Conservation (phyloP, 2,329 filamentous ascomycete species). For the Aspergillus costaricaensis region DNA sequence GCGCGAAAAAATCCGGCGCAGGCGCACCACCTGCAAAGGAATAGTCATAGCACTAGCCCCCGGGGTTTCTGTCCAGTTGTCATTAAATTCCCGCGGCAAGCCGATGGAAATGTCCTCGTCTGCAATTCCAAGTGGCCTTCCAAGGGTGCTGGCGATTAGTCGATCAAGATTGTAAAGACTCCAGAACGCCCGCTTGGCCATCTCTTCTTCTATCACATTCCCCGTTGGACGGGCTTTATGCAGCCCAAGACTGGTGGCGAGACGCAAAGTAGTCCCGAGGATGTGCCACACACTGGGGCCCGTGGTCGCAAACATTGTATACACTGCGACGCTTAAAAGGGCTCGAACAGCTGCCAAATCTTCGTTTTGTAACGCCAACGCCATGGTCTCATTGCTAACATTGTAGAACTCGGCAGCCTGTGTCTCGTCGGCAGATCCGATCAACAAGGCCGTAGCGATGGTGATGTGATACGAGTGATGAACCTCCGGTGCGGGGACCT, state of each 20-base stretch:
- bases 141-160: constrained; percentile 42
- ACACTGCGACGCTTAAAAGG: constrained; percentile 39
- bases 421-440: constrained; percentile 33
- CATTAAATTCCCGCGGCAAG: constrained; percentile 42
- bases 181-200: constrained; percentile 48
- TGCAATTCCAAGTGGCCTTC: constrained; percentile 43
- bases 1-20: constrained; percentile 42
- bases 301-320: constrained; percentile 41
- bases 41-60: constrained; percentile 42
- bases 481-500: constrained; percentile 34
- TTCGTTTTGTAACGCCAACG: constrained; percentile 40
- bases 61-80: constrained; percentile 41
- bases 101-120: constrained; percentile 46
- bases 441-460: constrained; percentile 39
- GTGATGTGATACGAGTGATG: constrained; percentile 42
- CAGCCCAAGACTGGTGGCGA: constrained; percentile 41
- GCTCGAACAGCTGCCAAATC: constrained; percentile 41
- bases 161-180: constrained; percentile 48
- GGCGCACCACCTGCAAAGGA: constrained; percentile 38
- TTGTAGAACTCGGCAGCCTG: constrained; percentile 39
- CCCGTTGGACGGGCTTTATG: constrained; percentile 36
- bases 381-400: constrained; percentile 37
- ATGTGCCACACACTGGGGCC: constrained; percentile 45
- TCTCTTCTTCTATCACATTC: constrained; percentile 39
- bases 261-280: constrained; percentile 39